Evolutionary conservation across 768 basidiomycete genomes (phyloP).

Genomic region (Naganishia randhawae): DNA sequence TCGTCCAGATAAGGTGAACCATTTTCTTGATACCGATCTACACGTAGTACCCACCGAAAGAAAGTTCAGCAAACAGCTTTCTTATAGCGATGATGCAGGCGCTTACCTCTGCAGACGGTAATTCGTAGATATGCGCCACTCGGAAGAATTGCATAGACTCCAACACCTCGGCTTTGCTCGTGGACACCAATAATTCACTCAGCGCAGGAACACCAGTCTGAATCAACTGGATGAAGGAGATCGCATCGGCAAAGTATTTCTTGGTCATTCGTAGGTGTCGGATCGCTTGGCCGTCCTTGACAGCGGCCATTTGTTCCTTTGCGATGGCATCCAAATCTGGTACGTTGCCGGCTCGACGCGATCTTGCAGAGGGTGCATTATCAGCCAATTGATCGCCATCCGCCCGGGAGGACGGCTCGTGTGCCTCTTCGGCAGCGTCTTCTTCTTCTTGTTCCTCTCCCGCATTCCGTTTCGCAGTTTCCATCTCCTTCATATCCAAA

Average conservation of each 20-base stretch:
- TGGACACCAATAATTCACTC: conserved; percentile 76
- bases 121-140: conserved; percentile 72
- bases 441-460: conserved; percentile 37
- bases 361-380: conserved; percentile 47
- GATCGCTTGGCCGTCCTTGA: conserved; percentile 64
- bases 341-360: conserved; percentile 31
- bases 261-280: conserved; percentile 68
- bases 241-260: conserved; percentile 79
- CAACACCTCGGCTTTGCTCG: conserved; percentile 54
- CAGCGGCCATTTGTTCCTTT: conserved; percentile 68
- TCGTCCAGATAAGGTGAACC: conserved; percentile 95
- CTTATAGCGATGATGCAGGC: neutral
- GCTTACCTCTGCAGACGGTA: conserved; percentile 69
- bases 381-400: conserved; percentile 38
- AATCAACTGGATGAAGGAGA: conserved; percentile 71
- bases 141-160: conserved; percentile 72
- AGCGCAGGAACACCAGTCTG: conserved; percentile 69
- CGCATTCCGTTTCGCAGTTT: conserved; percentile 50
- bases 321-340: conserved; percentile 67
- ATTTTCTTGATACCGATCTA: conserved; percentile 89
- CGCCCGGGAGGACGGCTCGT: conserved; percentile 23
- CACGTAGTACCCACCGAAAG: neutral
- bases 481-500: conserved; percentile 60
- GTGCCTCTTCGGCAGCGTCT: conserved; percentile 48
- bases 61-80: neutral